Percentiles rank a stretch among this genome's conserved stretches.
Evolutionary conservation across 2,329 filamentous ascomycete genomes (phyloP).

Genomic region (Tolypocladium ovalisporum): DNA sequence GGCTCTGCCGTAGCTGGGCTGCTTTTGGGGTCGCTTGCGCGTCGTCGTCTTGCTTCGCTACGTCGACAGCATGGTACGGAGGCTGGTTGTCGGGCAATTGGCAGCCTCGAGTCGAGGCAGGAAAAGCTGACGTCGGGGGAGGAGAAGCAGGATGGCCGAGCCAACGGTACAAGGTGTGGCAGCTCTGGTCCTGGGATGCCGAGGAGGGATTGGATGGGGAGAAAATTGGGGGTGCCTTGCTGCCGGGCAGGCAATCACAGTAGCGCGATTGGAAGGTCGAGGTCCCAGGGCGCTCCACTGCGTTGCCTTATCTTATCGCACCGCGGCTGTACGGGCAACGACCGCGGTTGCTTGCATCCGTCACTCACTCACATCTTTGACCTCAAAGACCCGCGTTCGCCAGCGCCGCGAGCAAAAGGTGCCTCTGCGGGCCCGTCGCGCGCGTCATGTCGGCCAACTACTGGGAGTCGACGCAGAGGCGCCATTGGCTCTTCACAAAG

Average conservation of each 20-base stretch:
- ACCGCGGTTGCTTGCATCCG: neutral
- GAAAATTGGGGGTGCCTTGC: neutral
- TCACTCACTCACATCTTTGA: neutral
- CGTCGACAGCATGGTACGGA: constrained; percentile 1
- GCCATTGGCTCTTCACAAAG: constrained; percentile 82
- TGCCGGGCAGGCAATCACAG: constrained; percentile 3
- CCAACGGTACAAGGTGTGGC: neutral
- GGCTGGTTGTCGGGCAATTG: neutral
- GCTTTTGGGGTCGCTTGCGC: constrained; percentile 4
- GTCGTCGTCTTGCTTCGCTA: constrained; percentile 2
- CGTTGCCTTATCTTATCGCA: constrained; percentile 5
- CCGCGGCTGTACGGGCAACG: neutral
- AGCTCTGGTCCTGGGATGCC: constrained; percentile 1
- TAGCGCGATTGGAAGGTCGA: constrained; percentile 1
- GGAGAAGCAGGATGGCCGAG: neutral
- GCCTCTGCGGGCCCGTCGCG: constrained; percentile 2
- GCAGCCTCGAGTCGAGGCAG: neutral
- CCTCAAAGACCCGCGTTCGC: neutral
- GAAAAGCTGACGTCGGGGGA: neutral
- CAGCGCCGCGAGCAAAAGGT: neutral
- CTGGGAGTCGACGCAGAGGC: constrained; percentile 88
- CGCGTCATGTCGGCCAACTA: constrained; percentile 79
- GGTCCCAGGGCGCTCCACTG: neutral
- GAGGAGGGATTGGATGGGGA: neutral
- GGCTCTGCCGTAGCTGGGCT: constrained; percentile 3